Evolutionary conservation across 257 asterid species (phyloP), one percentile per base, ranked within the genome.

Genomic region (Fraxinus americana): DNA sequence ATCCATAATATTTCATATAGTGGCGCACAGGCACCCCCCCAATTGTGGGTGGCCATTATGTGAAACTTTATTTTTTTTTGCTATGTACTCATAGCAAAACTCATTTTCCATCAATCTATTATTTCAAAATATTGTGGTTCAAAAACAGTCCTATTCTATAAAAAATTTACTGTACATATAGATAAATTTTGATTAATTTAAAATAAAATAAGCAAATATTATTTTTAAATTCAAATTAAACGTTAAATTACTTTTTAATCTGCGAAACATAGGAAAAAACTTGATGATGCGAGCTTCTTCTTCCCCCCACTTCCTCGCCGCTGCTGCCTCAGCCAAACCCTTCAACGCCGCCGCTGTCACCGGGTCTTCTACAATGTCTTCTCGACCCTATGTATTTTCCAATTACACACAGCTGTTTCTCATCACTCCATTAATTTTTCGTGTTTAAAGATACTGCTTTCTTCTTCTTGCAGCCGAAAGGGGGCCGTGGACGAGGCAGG

Each of bases 251-350:
- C 50, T 10, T 41, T 39, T 9, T 39, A 39, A 10, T 45, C 54
- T 13, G 54, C 54, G 2, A 13, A 45, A 4, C 57, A 1, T 16
- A 48, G 21, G n/a, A 4, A 14, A 72, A 73, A 36, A 16, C 80
- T 73, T 77, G 38, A 92, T 91, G 97, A 91, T 76, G 80, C 94
- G 86, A 77, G 83, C 88, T 71, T 78, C 88, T 70, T 78, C 83
- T 70, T 36, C 89, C 68, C 70, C 88, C 84, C 88, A 85, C 34
- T 86, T 86, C 73, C 66, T 84, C 67, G 88, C 91, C 38, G 86
- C 83, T 19, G 90, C 89, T 70, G 82, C 88, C 79, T 39, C 85
- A 75, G 54, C 85, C 48, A 69, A 77, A 59, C 27, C 67, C 14
- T 59, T 59, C 69, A 7, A 82, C 67, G 10, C 54, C 73, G 25